Conservation (phyloP, 78 protist species). For the Guillardia theta region DNA sequence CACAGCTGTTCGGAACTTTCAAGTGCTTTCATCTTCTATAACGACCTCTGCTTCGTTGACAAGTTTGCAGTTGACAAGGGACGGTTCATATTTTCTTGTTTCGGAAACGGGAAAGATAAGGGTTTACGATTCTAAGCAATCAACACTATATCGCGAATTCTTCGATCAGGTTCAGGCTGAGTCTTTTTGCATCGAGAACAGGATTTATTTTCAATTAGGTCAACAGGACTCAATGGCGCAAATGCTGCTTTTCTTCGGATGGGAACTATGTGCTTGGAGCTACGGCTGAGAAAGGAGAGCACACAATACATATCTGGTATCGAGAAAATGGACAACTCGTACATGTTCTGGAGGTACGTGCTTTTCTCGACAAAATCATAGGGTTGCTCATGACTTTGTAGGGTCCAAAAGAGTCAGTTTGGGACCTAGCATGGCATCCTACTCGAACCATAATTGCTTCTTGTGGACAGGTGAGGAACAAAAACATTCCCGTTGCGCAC, state of each 20-base stretch:
- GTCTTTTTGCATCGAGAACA: background rate
- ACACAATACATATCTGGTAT: conserved; percentile 23
- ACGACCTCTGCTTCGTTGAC: too few species aligned
- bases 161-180: background rate
- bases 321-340: background rate
- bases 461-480: too few species aligned
- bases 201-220: background rate
- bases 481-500: too few species aligned
- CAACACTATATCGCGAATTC: background rate
- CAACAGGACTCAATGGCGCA: conserved; percentile 17
- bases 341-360: background rate
- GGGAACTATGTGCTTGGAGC: background rate
- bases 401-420: conserved; percentile 12
- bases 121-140: background rate
- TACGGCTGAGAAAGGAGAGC: background rate
- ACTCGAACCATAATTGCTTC: conserved; percentile 1
- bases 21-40: too few species aligned
- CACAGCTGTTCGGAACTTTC: background rate
- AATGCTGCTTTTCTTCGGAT: background rate
- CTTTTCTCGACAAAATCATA: background rate
- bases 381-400: background rate
- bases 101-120: background rate
- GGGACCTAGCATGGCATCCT: conserved; percentile 38
- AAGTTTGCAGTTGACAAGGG: background rate
- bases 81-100: background rate